Conservation (phyloP, 129 eudicot genomes). For the Apium graveolens region DNA sequence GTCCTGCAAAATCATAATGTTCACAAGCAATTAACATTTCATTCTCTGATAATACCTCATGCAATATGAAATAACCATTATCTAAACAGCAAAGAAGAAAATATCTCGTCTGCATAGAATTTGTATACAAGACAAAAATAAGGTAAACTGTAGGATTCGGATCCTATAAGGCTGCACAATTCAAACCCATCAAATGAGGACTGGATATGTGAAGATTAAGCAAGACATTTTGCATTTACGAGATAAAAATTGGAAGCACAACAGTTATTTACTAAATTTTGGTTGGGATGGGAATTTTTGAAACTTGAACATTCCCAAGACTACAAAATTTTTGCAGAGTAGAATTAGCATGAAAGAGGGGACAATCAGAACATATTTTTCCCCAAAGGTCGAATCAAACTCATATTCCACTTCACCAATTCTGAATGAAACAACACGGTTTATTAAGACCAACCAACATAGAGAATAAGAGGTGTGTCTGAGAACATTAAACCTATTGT, state of each 20-base stretch:
- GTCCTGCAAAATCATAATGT: constrained; percentile 40
- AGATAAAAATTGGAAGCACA: not conserved
- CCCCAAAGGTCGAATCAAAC: not conserved
- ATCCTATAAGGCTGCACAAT: not conserved
- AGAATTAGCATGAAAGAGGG: not conserved
- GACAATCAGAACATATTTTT: not conserved
- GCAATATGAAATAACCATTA: not conserved
- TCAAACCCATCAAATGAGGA: not conserved
- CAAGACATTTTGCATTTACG: not conserved
- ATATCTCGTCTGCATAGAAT: not conserved
- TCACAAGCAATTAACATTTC: constrained; percentile 10
- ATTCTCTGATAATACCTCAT: not conserved
- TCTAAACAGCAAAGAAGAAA: not conserved
- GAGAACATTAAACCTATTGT: not conserved
- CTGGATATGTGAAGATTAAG: not conserved
- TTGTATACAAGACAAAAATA: not conserved
- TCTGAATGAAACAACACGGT: not conserved
- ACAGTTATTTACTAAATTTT: not conserved
- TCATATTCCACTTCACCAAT: not conserved
- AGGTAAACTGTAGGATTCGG: not conserved
- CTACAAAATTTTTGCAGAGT: not conserved
- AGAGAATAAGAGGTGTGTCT: not conserved
- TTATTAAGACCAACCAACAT: not conserved
- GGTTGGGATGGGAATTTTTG: not conserved
- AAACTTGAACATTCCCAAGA: not conserved